Base-by-base conservation (phyloP, 2,329 filamentous ascomycete genomes). In the Cladosporium sp. region DNA sequence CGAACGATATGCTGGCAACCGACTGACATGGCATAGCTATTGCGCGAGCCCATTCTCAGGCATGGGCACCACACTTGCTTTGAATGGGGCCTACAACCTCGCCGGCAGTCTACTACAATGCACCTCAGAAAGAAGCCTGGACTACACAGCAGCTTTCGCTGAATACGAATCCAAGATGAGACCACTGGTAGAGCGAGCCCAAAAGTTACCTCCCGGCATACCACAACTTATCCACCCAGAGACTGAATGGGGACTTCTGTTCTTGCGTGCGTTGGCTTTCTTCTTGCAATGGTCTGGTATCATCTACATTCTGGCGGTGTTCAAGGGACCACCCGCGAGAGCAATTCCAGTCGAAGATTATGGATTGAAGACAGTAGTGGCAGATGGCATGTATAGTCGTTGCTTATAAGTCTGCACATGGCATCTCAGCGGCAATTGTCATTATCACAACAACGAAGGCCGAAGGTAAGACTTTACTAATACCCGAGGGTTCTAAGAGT, bases 31-130 rank as follows among this genome's bases (percentile, higher is more conserved):
- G 17, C 6, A 1, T 15, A 54, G 64, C 1, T 69, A 70, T 49
- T 70, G 67, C 45, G 61, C 67, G 19, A 66, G 65, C 14, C 71
- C 71, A 2, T 63, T 73, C 49, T 67, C 65, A 3, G 72, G 71
- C 9, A 73, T 73, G 69, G 71, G 72, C 2, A 72, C 72, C 0
- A 71, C 70, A 0, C 61, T 72, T 1, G 71, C 69, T 7, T 55
- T 74, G 9, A 66, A 61, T n/a, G 72, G 71, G 22, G 71, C 70
- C 0, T 71, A 73, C 59, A 65, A 65, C 39, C 67, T 73, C 11
- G 71, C 71, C 15, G 70, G 70, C 14, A 64, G 62, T 5, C n/a
- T 73, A 0, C 14, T 40, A 1, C 59, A 59, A 8, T 52, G 67
- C 34, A 52, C 61, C 0, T 47, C 20, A 5, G 28, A 5, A 28